Evolutionary conservation across 164 flowering plant species (phyloP), one percentile per base, ranked within the genome.

Genomic region (Magnolia kwangsiensis): DNA sequence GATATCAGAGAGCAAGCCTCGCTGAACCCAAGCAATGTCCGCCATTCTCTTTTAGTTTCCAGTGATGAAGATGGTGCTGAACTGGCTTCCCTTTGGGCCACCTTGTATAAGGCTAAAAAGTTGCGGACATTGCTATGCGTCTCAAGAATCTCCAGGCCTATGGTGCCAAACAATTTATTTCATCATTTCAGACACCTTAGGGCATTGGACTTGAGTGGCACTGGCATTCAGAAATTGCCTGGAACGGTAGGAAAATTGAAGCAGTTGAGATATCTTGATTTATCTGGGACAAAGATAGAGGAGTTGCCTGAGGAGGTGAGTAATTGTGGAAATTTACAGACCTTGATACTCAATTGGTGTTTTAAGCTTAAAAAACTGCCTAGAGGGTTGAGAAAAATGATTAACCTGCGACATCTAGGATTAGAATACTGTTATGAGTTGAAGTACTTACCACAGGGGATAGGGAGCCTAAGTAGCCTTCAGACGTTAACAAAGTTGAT

Each of bases 211-310:
- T 61, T 73, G 18, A 45, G 21, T 0, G 0, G 2, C 0, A 13
- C 2, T 31, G 0, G 0, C 7, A 4, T 73, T 49, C 1, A 27
- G 19, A 19, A 55, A 1, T 1, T 73, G 8, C 77, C 73, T 10
- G n/a, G 20, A 8, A 8, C 10, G 1, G 2, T 69, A 24, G 80
- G 50, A 0, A 9, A 63, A 1, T 50, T 78, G 50, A 73, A 45
- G 18, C 80, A 74, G n/a, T 73, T 78, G 19, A 74, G 77, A 29
- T 73, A 68, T n/a, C 69, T 78, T 6, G 29, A 67, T 31, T 69
- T 73, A 20, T 49, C 69, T 37, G 0, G 1, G 2, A 1, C 73
- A n/a, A 10, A 7, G 0, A 19, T 74, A 5, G 29, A 2, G 37
- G 72, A 50, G 24, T 50, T 78, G 16, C 76, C 76, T 0, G 76